Conservation (phyloP, 768 basidiomycete species). For the Lactarius deliciosus region DNA sequence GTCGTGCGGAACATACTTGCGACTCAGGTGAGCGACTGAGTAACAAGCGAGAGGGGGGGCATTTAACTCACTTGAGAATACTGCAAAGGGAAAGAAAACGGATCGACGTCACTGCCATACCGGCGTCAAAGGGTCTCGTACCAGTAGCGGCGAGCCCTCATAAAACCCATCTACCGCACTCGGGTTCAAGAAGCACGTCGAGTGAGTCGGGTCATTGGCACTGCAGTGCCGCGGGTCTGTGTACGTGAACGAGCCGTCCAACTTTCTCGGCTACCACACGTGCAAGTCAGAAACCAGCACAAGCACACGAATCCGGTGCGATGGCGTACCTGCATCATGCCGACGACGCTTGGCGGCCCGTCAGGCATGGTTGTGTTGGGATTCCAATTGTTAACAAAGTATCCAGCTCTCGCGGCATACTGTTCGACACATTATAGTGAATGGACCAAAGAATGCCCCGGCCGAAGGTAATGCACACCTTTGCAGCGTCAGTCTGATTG, state of each 20-base stretch:
- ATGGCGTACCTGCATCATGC: conserved; percentile 58
- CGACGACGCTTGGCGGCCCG: conserved; percentile 42
- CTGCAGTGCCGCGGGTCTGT: conserved; percentile 70
- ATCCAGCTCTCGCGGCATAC: conserved; percentile 55
- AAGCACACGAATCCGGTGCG: not conserved
- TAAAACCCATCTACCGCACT: conserved; percentile 61
- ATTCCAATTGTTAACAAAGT: conserved; percentile 63
- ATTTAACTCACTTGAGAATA: not conserved
- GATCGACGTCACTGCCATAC: too few relatives aligned
- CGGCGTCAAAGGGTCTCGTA: conserved; percentile 35
- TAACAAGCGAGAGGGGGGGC: not conserved
- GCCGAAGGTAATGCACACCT: conserved; percentile 39
- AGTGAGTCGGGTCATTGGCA: conserved; percentile 54
- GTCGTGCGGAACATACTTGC: conserved; percentile 63
- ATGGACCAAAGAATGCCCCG: not conserved
- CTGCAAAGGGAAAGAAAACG: not conserved
- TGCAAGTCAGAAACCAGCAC: not conserved
- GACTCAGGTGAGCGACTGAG: not conserved
- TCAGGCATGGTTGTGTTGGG: conserved; percentile 53
- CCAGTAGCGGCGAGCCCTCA: conserved; percentile 61
- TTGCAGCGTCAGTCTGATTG: conserved; percentile 48
- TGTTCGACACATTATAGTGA: conserved; percentile 28
- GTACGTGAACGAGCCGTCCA: conserved; percentile 58
- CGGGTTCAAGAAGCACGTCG: conserved; percentile 61
- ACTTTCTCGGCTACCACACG: conserved; percentile 48